A percentile compares a stretch with the other conserved stretches of the same genome.
Evolutionary conservation across 129 eudicot species (phyloP).

Genomic region (Lactuca sativa): DNA sequence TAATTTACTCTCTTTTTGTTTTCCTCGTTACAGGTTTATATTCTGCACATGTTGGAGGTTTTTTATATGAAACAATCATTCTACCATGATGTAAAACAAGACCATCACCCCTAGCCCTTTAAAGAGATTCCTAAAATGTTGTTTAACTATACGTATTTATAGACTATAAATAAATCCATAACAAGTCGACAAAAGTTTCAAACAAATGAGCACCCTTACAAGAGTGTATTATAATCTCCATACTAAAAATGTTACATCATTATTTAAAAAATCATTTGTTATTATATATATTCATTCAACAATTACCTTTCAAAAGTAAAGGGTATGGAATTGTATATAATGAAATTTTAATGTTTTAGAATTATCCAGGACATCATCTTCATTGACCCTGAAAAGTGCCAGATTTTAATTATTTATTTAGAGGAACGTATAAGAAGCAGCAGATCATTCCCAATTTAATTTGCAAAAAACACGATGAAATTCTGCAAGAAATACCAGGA

Average conservation of each 20-base stretch:
- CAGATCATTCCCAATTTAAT: background rate
- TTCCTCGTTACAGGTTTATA: too few species aligned
- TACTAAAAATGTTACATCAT: background rate
- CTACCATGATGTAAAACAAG: too few species aligned
- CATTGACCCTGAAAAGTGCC: background rate
- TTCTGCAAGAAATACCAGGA: slow-evolving; percentile 88
- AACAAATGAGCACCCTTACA: background rate
- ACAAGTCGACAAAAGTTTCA: background rate
- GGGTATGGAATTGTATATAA: background rate
- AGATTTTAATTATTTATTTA: background rate
- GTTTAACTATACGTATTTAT: too few species aligned
- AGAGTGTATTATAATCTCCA: background rate
- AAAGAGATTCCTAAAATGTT: too few species aligned
- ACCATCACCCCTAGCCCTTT: too few species aligned
- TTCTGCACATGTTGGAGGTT: too few species aligned
- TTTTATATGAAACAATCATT: too few species aligned
- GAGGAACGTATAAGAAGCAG: background rate
- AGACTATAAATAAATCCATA: too few species aligned
- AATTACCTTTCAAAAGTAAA: background rate
- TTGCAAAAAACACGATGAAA: slow-evolving; percentile 47
- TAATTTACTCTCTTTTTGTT: too few species aligned
- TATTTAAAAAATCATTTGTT: too few species aligned
- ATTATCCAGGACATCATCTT: background rate
- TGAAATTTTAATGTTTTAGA: background rate
- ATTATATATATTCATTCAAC: background rate